Base-by-base conservation (phyloP, 805 yeast species). In the Starmerella geochares region DNA sequence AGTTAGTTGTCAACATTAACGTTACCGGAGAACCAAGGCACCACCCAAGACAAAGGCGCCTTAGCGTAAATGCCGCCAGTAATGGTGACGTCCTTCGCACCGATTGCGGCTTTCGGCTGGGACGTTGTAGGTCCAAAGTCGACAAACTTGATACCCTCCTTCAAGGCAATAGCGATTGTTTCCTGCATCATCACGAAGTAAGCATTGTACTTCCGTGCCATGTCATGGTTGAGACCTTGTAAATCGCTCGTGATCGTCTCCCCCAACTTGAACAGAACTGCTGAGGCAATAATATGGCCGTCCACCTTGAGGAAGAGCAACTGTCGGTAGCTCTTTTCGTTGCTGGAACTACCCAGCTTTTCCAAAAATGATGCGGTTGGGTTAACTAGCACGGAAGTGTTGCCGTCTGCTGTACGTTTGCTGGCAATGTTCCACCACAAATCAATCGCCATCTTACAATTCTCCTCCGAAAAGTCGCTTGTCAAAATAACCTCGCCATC, bases 131-230 rank as follows among this genome's bases (percentile, higher is more conserved):
- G 75, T 3, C 74, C 75, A 54, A 71, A 71, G 55, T 71, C 74
- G 19, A 71, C 72, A 56, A 71, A 71, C 28, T 60, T 54, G 23
- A 65, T 59, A 9, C 67, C 67, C 48, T 67, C 71, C 39, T 58
- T 58, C 46, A 71, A 53, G 0, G 73, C 75, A 16, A 70, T 68
- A 20, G 60, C 59, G 23, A 71, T 69, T n/a, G 70, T 70, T 38
- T 67, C 65, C 57, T 71, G 73, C 74, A 71, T 71, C 74, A 71
- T 71, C 19, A 70, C 75, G 58, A 71, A 71, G 51, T 71, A 71
- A 3, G 73, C 73, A 51, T 68, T 70, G 53, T 66, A 67, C 39
- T 66, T 58, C 27, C 70, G 63, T 11, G 68, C 68, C 20, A 51
- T 53, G 17, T 69, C 73, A 44, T 69, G 71, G 46, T 71, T 68